A percentile compares a stretch with the other conserved stretches of the same genome.
These are phyloP conservation scores for Dactylis glomerata DNA, from an alignment of 176 grass and related monocot genomes.

Conservation along the genomic window DNA sequence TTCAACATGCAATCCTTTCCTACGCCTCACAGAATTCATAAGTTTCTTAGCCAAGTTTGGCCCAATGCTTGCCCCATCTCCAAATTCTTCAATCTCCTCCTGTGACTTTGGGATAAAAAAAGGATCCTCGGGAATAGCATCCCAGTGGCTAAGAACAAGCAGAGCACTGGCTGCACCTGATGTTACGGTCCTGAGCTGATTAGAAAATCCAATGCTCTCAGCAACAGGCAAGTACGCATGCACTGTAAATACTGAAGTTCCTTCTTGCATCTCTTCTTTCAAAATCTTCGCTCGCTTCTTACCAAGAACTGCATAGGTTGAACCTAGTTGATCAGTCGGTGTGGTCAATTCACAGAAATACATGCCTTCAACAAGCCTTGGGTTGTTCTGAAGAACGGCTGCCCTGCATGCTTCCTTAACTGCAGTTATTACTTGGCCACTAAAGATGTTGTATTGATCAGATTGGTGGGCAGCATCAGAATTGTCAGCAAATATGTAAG, in stretches of 20 bases:
- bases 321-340: slow-evolving; percentile 57
- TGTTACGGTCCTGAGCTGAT: slow-evolving; percentile 69
- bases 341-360: slow-evolving; percentile 91
- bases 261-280: slow-evolving; percentile 93
- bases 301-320: slow-evolving; percentile 73
- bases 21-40: slow-evolving; percentile 88
- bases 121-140: slow-evolving; percentile 66
- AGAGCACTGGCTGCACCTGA: slow-evolving; percentile 79
- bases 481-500: slow-evolving; percentile 70
- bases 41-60: slow-evolving; percentile 84
- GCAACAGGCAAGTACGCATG: slow-evolving; percentile 81
- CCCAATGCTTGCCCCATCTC: slow-evolving; percentile 83
- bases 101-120: slow-evolving; percentile 87
- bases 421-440: slow-evolving; percentile 83
- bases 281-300: slow-evolving; percentile 74
- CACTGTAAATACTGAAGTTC: slow-evolving; percentile 78
- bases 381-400: slow-evolving; percentile 82
- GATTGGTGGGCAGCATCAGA: slow-evolving; percentile 58
- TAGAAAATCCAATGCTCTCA: slow-evolving; percentile 75
- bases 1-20: slow-evolving; percentile 88
- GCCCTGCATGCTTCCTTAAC: slow-evolving; percentile 89
- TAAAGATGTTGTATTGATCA: slow-evolving; percentile 79
- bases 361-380: slow-evolving; percentile 88
- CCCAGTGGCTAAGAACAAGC: slow-evolving; percentile 95
- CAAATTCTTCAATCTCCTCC: slow-evolving; percentile 90